These are phyloP conservation scores for Austroboletus rostrupii DNA, from an alignment of 1,284 basidiomycete species.

Conservation along the genomic window DNA sequence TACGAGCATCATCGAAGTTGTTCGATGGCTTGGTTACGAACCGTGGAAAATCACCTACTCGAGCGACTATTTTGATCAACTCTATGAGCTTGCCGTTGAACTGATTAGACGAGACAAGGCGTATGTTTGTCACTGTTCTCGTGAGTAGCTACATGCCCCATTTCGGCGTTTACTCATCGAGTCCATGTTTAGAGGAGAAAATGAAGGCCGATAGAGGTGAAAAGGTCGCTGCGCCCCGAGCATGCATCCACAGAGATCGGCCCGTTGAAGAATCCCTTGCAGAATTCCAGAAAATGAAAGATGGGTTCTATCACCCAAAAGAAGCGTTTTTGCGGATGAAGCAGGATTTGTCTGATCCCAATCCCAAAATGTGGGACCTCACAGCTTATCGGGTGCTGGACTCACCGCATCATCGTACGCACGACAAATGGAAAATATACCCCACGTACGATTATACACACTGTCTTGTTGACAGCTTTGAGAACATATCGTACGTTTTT, in stretches of 20 bases:
- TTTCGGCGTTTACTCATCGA: constrained; percentile 4
- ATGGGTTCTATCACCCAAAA: constrained; percentile 86
- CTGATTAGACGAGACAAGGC: constrained; percentile 89
- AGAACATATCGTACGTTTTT: constrained; percentile 89
- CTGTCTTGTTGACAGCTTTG: constrained; percentile 97
- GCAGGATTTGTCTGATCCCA: constrained; percentile 88
- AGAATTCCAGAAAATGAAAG: constrained; percentile 93
- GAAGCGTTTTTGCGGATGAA: constrained; percentile 97
- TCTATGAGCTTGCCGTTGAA: constrained; percentile 90
- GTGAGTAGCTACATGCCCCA: constrained; percentile 45
- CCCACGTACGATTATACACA: constrained; percentile 99
- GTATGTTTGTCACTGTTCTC: constrained; percentile 94
- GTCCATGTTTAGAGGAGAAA: constrained; percentile 66
- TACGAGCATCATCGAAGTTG: constrained; percentile 92
- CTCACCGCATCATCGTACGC: constrained; percentile 91
- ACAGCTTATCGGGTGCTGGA: constrained; percentile 94
- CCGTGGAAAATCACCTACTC: constrained; percentile 99
- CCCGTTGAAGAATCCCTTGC: constrained; percentile 81
- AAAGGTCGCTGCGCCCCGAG: constrained; percentile 74
- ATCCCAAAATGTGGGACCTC: constrained; percentile 99
- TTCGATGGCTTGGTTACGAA: constrained; percentile 97
- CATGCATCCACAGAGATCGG: constrained; percentile 84
- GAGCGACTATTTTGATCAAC: constrained; percentile 90
- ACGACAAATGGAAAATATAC: constrained; percentile 90
- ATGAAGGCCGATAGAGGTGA: constrained; percentile 85